Evolutionary conservation across 2,329 filamentous ascomycete species (phyloP).

Genomic region (Ceratocystis albifundus): DNA sequence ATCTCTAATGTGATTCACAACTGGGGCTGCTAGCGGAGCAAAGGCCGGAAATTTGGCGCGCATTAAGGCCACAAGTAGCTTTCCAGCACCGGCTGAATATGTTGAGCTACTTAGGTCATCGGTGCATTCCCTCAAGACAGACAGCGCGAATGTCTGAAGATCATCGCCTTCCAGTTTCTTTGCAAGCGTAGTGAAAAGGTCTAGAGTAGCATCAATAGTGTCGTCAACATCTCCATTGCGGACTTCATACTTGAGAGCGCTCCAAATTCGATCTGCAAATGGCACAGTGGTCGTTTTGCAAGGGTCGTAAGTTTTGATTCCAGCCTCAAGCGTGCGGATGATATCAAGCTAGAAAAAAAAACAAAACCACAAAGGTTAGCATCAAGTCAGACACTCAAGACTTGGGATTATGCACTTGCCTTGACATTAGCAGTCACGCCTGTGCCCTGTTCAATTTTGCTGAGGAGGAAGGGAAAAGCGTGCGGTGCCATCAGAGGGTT

Average conservation of each 20-base stretch:
- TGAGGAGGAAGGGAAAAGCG: conserved; percentile 43
- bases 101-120: conserved; percentile 43
- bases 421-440: conserved; percentile 49
- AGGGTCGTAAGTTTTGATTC: conserved; percentile 39
- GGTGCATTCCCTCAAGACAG: conserved; percentile 42
- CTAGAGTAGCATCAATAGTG: conserved; percentile 44
- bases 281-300: conserved; percentile 39
- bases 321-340: conserved; percentile 44
- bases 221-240: conserved; percentile 50
- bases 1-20: conserved; percentile 40
- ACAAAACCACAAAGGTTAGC: conserved; percentile 16
- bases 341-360: conserved; percentile 40
- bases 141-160: conserved; percentile 37
- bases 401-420: conserved; percentile 28
- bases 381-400: neutral
- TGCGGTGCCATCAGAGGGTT: conserved; percentile 37
- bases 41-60: conserved; percentile 41
- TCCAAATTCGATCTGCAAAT: conserved; percentile 43
- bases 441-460: conserved; percentile 48
- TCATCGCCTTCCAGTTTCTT: conserved; percentile 36
- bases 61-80: conserved; percentile 41
- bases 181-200: conserved; percentile 42
- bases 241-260: conserved; percentile 51
- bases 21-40: conserved; percentile 36
- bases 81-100: conserved; percentile 42